Percentiles rank a stretch among this genome's conserved stretches.
phyloP scores from a whole-genome alignment of 768 basidiomycete species.

The Suillus placidus region DNA sequence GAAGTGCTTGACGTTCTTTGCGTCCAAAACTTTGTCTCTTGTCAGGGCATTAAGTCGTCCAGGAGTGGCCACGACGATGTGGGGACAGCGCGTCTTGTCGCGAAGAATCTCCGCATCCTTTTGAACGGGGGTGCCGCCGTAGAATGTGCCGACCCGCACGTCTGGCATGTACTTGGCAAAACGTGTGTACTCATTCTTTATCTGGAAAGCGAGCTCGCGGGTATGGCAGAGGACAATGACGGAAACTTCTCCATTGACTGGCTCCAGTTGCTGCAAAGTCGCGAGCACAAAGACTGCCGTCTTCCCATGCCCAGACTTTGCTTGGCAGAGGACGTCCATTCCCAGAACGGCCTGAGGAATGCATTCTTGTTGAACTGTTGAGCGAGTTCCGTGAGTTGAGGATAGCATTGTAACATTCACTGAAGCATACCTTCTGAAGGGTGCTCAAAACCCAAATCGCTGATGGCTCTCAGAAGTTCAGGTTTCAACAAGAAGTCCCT shows the following conservation, averaged over 20 bases:
- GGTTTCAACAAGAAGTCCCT: constrained; percentile 99
- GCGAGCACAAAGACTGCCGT: constrained; percentile 99
- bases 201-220: constrained; percentile 98
- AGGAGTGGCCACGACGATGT: constrained; percentile 98
- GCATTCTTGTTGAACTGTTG: constrained; percentile 96
- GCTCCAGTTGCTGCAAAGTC: constrained; percentile 96
- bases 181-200: constrained; percentile 99
- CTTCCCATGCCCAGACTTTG: constrained; percentile 98
- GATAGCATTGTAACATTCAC: background rate
- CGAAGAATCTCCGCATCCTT: constrained; percentile 94
- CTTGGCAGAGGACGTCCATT: constrained; percentile 99
- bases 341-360: constrained; percentile 99
- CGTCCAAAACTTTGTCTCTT: constrained; percentile 93
- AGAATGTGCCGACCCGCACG: constrained; percentile 96
- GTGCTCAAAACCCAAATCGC: constrained; percentile 99
- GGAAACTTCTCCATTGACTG: constrained; percentile 96
- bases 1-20: constrained; percentile 98
- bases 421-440: constrained; percentile 87
- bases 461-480: constrained; percentile 94
- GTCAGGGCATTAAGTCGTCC: constrained; percentile 95
- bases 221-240: constrained; percentile 99
- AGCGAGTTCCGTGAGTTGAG: constrained; percentile 11
- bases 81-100: constrained; percentile 96
- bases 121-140: constrained; percentile 92
- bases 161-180: constrained; percentile 99